Conservation (phyloP, 257 asterid genomes). For the Dorcoceras hygrometricum region DNA sequence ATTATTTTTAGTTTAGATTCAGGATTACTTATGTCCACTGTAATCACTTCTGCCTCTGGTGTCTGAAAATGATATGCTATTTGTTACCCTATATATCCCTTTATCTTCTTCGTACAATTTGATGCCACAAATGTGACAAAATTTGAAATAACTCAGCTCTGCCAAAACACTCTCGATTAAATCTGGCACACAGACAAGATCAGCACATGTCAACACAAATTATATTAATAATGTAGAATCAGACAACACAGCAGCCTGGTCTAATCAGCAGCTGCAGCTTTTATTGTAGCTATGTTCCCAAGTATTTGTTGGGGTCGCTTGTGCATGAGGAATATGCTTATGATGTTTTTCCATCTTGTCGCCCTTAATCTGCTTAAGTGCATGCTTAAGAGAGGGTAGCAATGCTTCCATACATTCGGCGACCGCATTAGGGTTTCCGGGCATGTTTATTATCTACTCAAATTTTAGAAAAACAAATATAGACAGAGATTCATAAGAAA, state of each 20-base stretch:
- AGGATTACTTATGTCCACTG: neutral
- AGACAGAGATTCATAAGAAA: conserved; percentile 3
- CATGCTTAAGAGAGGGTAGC: conserved; percentile 92
- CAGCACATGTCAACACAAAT: neutral
- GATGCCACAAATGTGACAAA: neutral
- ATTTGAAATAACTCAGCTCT: neutral
- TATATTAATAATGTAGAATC: no score
- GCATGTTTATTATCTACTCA: conserved; percentile 93
- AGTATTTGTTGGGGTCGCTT: neutral
- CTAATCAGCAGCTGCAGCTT: neutral
- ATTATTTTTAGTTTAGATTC: neutral
- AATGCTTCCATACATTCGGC: conserved; percentile 83
- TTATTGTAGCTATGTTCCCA: neutral
- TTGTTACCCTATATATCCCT: no score
- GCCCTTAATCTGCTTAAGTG: conserved; percentile 56
- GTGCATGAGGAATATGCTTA: neutral
- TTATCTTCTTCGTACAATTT: neutral
- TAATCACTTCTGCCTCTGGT: neutral
- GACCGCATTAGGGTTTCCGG: conserved; percentile 97
- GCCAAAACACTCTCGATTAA: no score
- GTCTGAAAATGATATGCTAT: neutral
- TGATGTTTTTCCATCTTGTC: neutral
- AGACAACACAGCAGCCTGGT: neutral
- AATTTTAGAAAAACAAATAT: neutral
- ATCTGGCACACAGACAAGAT: neutral